Percentiles rank a stretch among this genome's conserved stretches.
phyloP scores from a whole-genome alignment of 257 asterid species.

The Fraxinus excelsior region DNA sequence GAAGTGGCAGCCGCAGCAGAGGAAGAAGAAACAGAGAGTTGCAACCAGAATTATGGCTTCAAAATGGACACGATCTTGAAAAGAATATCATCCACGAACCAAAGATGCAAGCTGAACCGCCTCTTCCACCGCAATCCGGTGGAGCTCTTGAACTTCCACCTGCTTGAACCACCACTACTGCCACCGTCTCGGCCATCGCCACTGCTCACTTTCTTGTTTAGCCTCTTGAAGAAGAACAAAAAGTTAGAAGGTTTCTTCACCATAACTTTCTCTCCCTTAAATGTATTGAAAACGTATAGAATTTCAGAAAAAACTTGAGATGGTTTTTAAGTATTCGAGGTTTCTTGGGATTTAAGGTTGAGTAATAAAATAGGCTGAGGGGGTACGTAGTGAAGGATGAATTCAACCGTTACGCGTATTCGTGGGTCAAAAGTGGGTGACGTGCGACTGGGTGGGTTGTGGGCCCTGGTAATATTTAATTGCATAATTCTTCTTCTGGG shows the following conservation, averaged over 20 bases:
- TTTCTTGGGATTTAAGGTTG: constrained; percentile 32
- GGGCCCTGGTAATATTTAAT: background rate
- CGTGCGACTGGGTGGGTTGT: background rate
- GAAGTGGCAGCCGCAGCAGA: constrained; percentile 73
- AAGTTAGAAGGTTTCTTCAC: constrained; percentile 48
- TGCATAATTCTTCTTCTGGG: background rate
- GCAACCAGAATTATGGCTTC: constrained; percentile 64
- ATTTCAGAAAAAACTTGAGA: constrained; percentile 2
- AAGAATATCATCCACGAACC: constrained; percentile 61
- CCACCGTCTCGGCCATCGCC: constrained; percentile 21
- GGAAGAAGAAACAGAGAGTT: constrained; percentile 67
- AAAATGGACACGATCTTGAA: constrained; percentile 59
- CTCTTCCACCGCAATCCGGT: constrained; percentile 69
- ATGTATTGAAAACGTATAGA: background rate
- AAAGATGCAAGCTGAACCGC: constrained; percentile 45
- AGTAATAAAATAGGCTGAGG: constrained; percentile 19
- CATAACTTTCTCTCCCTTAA: constrained; percentile 23
- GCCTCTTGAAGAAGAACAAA: constrained; percentile 49
- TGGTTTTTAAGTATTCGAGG: constrained; percentile 21
- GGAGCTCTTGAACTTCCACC: constrained; percentile 50
- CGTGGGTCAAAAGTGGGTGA: constrained; percentile 29
- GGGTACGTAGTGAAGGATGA: constrained; percentile 7
- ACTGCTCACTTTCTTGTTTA: constrained; percentile 38
- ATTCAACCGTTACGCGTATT: constrained; percentile 40
- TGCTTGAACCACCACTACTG: constrained; percentile 36